Percentiles rank a stretch among this genome's conserved stretches.
Conservation (phyloP, 192 early-diverging fungal genomes). For the Helicostylum pulchrum region DNA sequence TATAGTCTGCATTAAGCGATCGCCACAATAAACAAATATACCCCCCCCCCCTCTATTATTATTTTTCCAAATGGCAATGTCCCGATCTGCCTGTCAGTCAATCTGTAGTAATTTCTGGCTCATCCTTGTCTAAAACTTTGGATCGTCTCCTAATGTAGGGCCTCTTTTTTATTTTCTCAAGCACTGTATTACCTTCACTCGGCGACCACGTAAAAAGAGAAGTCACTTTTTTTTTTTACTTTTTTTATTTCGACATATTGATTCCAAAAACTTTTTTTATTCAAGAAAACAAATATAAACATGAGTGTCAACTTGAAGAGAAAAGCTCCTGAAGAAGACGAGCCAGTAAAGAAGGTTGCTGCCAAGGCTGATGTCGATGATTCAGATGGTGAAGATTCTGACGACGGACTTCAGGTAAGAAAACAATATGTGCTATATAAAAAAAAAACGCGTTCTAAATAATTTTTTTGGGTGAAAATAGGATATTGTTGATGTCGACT, state of each 20-base stretch:
- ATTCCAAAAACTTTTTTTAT: slow-evolving; percentile 2
- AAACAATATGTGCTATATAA: not conserved
- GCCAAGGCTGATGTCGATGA: not conserved
- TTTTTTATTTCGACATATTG: slow-evolving; percentile 7
- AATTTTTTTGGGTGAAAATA: slow-evolving; percentile 14
- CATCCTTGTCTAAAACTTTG: too few species aligned
- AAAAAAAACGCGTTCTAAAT: not conserved
- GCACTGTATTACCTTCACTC: too few species aligned
- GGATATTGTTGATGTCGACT: slow-evolving; percentile 83
- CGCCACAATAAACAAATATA: too few species aligned
- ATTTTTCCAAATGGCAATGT: too few species aligned
- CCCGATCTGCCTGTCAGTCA: too few species aligned
- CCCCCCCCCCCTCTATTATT: too few species aligned
- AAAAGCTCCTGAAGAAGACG: slow-evolving; percentile 21
- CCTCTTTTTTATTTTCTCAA: too few species aligned
- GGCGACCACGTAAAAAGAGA: too few species aligned
- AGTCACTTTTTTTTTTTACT: not conserved
- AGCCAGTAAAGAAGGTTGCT: slow-evolving; percentile 8
- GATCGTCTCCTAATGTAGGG: too few species aligned
- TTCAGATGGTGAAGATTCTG: slow-evolving; percentile 23
- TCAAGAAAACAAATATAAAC: not conserved
- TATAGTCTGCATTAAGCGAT: too few species aligned
- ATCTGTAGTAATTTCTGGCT: too few species aligned
- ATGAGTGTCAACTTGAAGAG: slow-evolving; percentile 24
- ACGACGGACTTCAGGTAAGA: slow-evolving; percentile 22